Conservation (phyloP, 331 rosid species). For the Pyrus hybrid region DNA sequence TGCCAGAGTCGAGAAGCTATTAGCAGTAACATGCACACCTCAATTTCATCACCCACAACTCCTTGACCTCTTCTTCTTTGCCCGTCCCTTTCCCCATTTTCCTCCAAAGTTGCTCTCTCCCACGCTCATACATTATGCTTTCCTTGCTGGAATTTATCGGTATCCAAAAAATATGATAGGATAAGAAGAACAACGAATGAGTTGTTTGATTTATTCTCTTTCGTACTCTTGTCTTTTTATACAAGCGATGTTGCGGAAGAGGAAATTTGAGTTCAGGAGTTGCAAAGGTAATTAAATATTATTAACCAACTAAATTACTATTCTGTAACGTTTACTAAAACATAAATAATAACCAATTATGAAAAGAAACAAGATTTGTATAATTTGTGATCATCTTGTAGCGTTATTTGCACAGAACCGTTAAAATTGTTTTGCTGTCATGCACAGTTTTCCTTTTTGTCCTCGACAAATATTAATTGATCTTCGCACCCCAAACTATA, state of each 20-base stretch:
- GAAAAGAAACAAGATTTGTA: too few species aligned
- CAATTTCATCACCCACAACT: constrained; percentile 29
- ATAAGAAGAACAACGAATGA: too few species aligned
- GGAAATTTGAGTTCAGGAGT: too few species aligned
- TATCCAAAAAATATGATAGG: background rate
- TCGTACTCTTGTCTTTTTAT: too few species aligned
- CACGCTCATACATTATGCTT: background rate
- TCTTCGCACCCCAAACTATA: background rate
- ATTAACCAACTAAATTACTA: too few species aligned
- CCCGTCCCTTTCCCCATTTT: constrained; percentile 36
- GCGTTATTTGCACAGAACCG: background rate
- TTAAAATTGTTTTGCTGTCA: background rate
- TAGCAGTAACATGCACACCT: constrained; percentile 1
- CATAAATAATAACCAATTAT: too few species aligned
- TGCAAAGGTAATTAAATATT: too few species aligned
- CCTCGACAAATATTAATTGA: background rate
- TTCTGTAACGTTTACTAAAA: too few species aligned
- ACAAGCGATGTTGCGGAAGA: too few species aligned
- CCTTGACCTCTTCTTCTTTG: constrained; percentile 18
- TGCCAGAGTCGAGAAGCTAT: constrained; percentile 1
- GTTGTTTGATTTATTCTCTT: too few species aligned
- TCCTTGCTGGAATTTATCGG: background rate
- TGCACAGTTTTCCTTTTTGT: background rate
- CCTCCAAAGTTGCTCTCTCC: background rate
- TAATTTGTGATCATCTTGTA: background rate